Conservation (phyloP, 1,284 basidiomycete genomes). For the Veloporphyrellus conicus region DNA sequence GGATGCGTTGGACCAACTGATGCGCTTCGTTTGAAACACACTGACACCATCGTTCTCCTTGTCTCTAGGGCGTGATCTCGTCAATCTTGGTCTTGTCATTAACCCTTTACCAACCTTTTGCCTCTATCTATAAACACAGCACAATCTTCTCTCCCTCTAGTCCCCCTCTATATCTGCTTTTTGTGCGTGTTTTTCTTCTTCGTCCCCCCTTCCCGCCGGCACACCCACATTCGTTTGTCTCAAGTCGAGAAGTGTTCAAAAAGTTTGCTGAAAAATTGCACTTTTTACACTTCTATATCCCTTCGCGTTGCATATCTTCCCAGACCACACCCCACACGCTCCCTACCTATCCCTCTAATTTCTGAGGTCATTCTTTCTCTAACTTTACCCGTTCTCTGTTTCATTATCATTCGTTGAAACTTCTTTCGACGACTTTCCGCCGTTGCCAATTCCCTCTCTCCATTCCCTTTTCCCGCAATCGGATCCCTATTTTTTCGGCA, state of each 20-base stretch:
- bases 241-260: constrained; percentile 24
- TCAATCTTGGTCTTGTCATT: constrained; percentile 38
- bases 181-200: constrained; percentile 50
- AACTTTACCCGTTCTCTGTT: constrained; percentile 41
- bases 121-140: constrained; percentile 44
- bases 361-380: constrained; percentile 35
- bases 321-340: constrained; percentile 26
- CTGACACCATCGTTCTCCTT: constrained; percentile 6
- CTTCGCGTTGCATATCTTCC: constrained; percentile 29
- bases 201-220: constrained; percentile 8
- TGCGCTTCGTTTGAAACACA: not conserved
- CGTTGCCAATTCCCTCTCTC: constrained; percentile 38
- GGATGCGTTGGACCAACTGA: not conserved
- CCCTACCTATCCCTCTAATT: constrained; percentile 30
- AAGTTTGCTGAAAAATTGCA: constrained; percentile 26
- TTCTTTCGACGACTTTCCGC: constrained; percentile 38
- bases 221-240: constrained; percentile 33
- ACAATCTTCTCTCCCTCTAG: constrained; percentile 34
- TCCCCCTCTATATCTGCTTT: constrained; percentile 33
- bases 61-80: constrained; percentile 33
- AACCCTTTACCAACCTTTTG: constrained; percentile 35
- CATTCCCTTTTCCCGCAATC: constrained; percentile 28
- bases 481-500: constrained; percentile 21
- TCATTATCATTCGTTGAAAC: constrained; percentile 33
- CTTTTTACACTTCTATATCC: constrained; percentile 26